These are phyloP conservation scores for Boletellus sp. DNA, from an alignment of 768 basidiomycete species.

Conservation along the genomic window DNA sequence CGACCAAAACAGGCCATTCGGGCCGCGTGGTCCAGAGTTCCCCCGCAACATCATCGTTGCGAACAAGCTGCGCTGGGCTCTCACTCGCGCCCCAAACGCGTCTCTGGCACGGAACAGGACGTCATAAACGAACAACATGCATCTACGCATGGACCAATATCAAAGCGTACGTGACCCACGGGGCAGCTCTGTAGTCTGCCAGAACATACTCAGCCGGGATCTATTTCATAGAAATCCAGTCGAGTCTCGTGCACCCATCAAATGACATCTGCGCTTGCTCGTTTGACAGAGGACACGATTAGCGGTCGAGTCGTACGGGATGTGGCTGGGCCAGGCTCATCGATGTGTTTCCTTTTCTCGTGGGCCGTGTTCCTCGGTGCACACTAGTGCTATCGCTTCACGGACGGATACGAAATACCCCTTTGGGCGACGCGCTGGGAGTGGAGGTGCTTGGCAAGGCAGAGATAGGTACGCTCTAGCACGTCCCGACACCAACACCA, in stretches of 20 bases:
- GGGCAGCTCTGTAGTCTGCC: slow-evolving; percentile 30
- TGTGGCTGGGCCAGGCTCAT: slow-evolving; percentile 82
- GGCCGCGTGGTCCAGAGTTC: too few relatives aligned
- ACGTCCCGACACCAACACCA: too few relatives aligned
- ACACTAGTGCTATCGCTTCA: too few relatives aligned
- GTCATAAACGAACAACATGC: not conserved
- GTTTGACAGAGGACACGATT: slow-evolving; percentile 65
- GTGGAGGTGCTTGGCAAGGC: slow-evolving; percentile 96
- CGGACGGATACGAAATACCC: slow-evolving; percentile 75
- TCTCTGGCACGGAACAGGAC: not conserved
- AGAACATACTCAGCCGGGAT: slow-evolving; percentile 82
- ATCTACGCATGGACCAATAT: too few relatives aligned
- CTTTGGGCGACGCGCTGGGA: slow-evolving; percentile 85
- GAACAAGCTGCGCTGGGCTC: too few relatives aligned
- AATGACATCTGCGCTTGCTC: slow-evolving; percentile 65
- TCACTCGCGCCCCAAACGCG: too few relatives aligned
- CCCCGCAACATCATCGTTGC: too few relatives aligned
- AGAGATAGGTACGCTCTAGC: slow-evolving; percentile 53
- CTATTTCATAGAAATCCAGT: slow-evolving; percentile 77
- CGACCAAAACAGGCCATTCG: too few relatives aligned
- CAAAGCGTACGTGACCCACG: slow-evolving; percentile 32
- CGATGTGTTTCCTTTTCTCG: slow-evolving; percentile 45
- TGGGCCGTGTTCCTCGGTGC: too few relatives aligned
- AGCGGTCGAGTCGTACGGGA: slow-evolving; percentile 79
- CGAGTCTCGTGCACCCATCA: slow-evolving; percentile 73